These are phyloP conservation scores for Mucor ambiguus DNA, from an alignment of 371 early-diverging fungal species.

Conservation along the genomic window DNA sequence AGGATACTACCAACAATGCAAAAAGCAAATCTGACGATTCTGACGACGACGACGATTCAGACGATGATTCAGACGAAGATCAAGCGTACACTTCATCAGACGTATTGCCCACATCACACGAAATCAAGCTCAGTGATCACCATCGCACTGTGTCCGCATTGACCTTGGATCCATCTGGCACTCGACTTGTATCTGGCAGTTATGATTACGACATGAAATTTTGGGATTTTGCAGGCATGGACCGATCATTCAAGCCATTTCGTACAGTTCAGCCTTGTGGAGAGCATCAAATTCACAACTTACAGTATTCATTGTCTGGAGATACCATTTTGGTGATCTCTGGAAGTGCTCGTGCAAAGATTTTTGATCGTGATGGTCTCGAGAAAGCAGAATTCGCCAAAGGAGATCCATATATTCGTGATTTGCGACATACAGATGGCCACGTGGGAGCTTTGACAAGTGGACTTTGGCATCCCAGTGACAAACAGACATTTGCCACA, in stretches of 20 bases:
- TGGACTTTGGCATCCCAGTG: constrained; percentile 82
- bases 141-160: constrained; percentile 78
- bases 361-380: constrained; percentile 82
- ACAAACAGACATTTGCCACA: constrained; percentile 72
- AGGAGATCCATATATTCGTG: constrained; percentile 94
- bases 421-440: constrained; percentile 85
- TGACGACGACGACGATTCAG: constrained; percentile 1
- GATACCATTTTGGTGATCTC: constrained; percentile 83
- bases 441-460: constrained; percentile 85
- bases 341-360: constrained; percentile 70
- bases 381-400: constrained; percentile 76
- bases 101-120: constrained; percentile 69
- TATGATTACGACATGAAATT: constrained; percentile 83
- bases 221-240: constrained; percentile 95
- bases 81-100: constrained; percentile 25
- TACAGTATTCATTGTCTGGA: constrained; percentile 79
- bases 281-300: constrained; percentile 85
- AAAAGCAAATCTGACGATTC: neutral
- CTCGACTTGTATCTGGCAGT: constrained; percentile 79
- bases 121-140: constrained; percentile 70
- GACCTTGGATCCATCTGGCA: constrained; percentile 83
- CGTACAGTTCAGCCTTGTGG: constrained; percentile 80
- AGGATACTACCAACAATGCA: neutral
- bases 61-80: constrained; percentile 27
- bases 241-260: constrained; percentile 74